Percentiles rank a stretch among this genome's conserved stretches.
Evolutionary conservation across 768 basidiomycete species (phyloP).

Genomic region (Lyophyllum atratum): DNA sequence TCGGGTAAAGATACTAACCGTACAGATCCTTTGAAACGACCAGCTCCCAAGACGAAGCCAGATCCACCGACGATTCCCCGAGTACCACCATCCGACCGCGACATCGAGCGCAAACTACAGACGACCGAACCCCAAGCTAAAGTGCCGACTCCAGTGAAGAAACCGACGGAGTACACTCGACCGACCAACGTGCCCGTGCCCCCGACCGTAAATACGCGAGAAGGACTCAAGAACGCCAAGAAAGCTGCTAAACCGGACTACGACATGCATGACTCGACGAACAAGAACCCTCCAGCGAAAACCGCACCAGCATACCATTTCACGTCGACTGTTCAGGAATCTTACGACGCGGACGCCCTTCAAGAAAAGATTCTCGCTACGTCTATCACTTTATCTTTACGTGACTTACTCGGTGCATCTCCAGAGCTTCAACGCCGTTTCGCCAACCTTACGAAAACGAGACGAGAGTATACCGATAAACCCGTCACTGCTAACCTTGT

Average conservation of each 20-base stretch:
- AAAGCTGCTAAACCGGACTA: too few relatives aligned
- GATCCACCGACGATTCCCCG: background rate
- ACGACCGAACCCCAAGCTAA: background rate
- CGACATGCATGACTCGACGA: too few relatives aligned
- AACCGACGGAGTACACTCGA: background rate
- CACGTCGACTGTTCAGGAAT: constrained; percentile 7
- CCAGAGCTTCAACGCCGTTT: constrained; percentile 6
- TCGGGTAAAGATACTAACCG: background rate
- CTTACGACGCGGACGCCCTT: background rate
- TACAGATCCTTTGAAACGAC: background rate
- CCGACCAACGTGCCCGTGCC: too few relatives aligned
- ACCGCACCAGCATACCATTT: background rate
- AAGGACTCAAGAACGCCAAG: too few relatives aligned
- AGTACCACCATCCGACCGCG: too few relatives aligned
- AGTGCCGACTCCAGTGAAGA: background rate
- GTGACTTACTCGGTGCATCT: background rate
- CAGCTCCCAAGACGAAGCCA: background rate
- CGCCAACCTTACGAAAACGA: background rate
- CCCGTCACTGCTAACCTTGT: background rate
- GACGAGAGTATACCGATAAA: constrained; percentile 2
- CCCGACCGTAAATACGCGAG: too few relatives aligned
- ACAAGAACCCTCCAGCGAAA: background rate
- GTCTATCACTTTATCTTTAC: background rate
- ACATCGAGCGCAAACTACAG: background rate
- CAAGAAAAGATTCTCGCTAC: constrained; percentile 3